Base-by-base conservation (phyloP, 2,329 filamentous ascomycete species). In the Aspergillus tubingensis region DNA sequence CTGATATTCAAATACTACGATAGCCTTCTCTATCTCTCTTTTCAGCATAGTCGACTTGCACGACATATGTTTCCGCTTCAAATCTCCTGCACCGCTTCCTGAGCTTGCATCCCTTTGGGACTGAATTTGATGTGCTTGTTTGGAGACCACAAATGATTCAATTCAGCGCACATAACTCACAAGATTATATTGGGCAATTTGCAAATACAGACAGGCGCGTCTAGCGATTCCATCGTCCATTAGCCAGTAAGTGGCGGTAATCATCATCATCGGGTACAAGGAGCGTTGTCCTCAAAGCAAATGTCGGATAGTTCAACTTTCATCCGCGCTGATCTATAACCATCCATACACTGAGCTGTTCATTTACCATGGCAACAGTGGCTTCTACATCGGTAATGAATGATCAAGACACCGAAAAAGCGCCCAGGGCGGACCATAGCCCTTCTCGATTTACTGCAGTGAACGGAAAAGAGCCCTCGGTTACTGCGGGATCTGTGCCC, bases 381-480 rank as follows among this genome's bases (percentile, higher is more conserved):
- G 71, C 75, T 54, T 66, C 74, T 43, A 65, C 70, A n/a, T 64
- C 74, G 48, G 65, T 69, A 53, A 69, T 72, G 65, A 74, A 71
- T 56, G 70, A 67, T 64, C 70, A 74, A 59, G 71, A 75, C 49
- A 64, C 72, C 13, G 71, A 76, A 57, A 71, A 71, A 58, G 70
- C 74, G 41, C 68, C 71, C n/a, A 74, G 70, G 56, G 61, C 74
- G 23, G 77, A 78, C 21, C 74, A 78, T 57, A 79, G 76, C 55
- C 77, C 78, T 30, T 77, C 77, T 30, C 75, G 76, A 47, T 81
- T 81, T 62, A 81, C 79, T 4, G 78, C 79, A 19, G 78, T 81
- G 39, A 81, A 81, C 68, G 79, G 77, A 47, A 76, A 70, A 62
- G 76, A 78, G 8, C 54, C 62, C 56, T 62, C 59, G 36, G 54